Percentiles rank a stretch among this genome's conserved stretches.
phyloP scores from a whole-genome alignment of 2,329 filamentous ascomycete species.

The Scedosporium apiospermum region DNA sequence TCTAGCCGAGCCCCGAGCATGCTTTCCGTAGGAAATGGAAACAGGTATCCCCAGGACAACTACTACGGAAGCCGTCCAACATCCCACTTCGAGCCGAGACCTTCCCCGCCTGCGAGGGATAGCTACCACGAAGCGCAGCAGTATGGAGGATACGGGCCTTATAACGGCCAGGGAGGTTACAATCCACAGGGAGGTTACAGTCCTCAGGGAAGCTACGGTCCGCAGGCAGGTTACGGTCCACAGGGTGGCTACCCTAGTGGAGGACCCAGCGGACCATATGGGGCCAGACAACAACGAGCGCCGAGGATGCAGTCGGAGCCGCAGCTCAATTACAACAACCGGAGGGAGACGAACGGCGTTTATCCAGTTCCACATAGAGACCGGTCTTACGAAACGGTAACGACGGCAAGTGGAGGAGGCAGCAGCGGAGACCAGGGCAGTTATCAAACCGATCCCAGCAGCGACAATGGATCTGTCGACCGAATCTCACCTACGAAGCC shows the following conservation, averaged over 20 bases:
- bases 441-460: constrained; percentile 83
- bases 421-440: constrained; percentile 64
- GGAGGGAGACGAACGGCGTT: constrained; percentile 32
- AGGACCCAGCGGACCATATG: background rate
- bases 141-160: constrained; percentile 8
- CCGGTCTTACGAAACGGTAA: constrained; percentile 78
- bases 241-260: constrained; percentile 12
- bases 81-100: constrained; percentile 15
- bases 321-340: constrained; percentile 26
- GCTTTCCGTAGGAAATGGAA: constrained; percentile 17
- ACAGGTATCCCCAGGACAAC: constrained; percentile 40
- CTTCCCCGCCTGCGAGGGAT: constrained; percentile 24
- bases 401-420: constrained; percentile 64
- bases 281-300: constrained; percentile 12
- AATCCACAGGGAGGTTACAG: constrained; percentile 24
- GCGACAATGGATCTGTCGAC: constrained; percentile 86
- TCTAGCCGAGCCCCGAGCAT: constrained; percentile 4
- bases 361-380: constrained; percentile 56
- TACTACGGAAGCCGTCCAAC: constrained; percentile 27
- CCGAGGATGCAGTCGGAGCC: constrained; percentile 36
- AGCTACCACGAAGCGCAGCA: constrained; percentile 20
- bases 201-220: constrained; percentile 26
- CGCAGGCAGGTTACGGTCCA: constrained; percentile 4
- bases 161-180: constrained; percentile 31
- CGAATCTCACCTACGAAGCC: constrained; percentile 51